These are phyloP conservation scores for Colletotrichum musicola DNA, from an alignment of 2,329 filamentous ascomycete species.

Conservation along the genomic window DNA sequence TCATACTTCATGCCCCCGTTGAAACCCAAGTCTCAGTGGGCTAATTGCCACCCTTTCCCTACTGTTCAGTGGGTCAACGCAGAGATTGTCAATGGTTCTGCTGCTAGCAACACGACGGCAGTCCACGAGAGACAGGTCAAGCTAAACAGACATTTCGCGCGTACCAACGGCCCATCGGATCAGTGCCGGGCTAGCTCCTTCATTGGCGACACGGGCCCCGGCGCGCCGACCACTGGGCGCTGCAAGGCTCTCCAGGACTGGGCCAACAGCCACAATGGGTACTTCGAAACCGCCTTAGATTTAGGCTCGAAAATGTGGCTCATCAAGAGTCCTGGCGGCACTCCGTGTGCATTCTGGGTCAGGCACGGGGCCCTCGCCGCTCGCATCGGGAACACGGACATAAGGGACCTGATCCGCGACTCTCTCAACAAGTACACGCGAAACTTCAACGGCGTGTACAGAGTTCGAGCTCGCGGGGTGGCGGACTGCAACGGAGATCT, in stretches of 20 bases:
- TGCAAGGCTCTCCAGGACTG: too few relatives aligned
- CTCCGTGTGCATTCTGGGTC: neutral
- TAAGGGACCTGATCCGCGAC: neutral
- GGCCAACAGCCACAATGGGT: too few relatives aligned
- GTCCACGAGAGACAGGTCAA: too few relatives aligned
- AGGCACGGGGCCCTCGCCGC: neutral
- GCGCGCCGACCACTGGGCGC: too few relatives aligned
- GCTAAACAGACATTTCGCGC: rapidly evolving
- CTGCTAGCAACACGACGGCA: too few relatives aligned
- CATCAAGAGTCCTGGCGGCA: neutral
- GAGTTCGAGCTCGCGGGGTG: neutral
- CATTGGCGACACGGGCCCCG: too few relatives aligned
- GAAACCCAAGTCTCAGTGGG: neutral
- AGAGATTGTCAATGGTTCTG: neutral
- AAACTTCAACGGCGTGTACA: neutral
- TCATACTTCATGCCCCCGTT: neutral
- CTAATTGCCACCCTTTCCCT: neutral
- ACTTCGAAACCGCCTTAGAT: neutral
- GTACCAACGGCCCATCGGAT: too few relatives aligned
- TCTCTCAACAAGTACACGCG: neutral
- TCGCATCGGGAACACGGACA: neutral
- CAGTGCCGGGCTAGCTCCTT: too few relatives aligned
- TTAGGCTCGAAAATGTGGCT: neutral
- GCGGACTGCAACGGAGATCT: neutral
- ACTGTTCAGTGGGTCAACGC: neutral